Evolutionary conservation across 2,329 filamentous ascomycete genomes (phyloP).

Genomic region (Exophiala aquamarina): DNA sequence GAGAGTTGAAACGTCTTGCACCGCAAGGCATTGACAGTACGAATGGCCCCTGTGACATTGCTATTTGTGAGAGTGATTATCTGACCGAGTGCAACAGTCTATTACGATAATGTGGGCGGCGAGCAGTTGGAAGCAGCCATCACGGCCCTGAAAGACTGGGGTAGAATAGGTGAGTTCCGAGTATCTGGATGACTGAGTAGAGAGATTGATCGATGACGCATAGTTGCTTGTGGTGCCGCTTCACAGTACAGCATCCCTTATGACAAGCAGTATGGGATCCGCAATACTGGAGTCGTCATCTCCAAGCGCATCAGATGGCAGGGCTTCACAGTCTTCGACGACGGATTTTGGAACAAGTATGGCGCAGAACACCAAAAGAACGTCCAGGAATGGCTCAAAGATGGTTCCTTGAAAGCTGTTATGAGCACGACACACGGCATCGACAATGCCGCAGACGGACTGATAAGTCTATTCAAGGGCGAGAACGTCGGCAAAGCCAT

Average conservation of each 20-base stretch:
- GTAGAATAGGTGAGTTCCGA: constrained; percentile 61
- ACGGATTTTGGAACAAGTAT: constrained; percentile 66
- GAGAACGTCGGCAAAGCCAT: constrained; percentile 89
- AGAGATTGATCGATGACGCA: neutral
- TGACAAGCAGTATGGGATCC: constrained; percentile 63
- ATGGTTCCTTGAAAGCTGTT: constrained; percentile 72
- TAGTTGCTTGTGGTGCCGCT: constrained; percentile 47
- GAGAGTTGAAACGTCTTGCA: constrained; percentile 69
- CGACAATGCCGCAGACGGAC: constrained; percentile 70
- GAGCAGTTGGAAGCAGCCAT: constrained; percentile 59
- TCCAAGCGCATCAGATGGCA: constrained; percentile 65
- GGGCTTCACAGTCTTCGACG: constrained; percentile 72
- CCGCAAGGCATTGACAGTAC: constrained; percentile 71
- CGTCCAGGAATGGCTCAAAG: constrained; percentile 71
- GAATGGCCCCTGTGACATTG: too few relatives aligned
- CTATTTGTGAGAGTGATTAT: neutral
- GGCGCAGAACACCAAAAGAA: constrained; percentile 71
- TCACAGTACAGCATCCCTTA: constrained; percentile 69
- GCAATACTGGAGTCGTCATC: constrained; percentile 64
- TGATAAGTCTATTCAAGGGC: constrained; percentile 72
- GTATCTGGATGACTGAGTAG: neutral
- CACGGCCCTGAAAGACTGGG: constrained; percentile 61
- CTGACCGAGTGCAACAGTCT: constrained; percentile 54
- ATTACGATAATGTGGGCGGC: constrained; percentile 77
- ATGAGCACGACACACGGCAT: constrained; percentile 71